Evolutionary conservation across 148 eudicot species (phyloP), one percentile per base, ranked within the genome.

Genomic region (Tetragonia tetragonoides): DNA sequence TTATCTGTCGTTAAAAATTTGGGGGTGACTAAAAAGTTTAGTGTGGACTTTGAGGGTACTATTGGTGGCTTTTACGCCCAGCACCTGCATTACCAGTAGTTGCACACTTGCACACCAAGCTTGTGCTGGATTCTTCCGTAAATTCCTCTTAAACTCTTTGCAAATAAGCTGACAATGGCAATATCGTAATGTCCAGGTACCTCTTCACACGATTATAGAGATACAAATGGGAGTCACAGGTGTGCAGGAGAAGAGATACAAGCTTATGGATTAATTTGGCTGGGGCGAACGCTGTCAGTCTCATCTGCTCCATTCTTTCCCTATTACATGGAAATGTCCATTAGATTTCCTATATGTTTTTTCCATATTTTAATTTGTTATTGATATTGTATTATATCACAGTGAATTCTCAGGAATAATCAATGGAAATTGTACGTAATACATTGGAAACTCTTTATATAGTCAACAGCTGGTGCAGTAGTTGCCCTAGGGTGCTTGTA

Each of bases 151-250:
- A 4, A 42, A 7, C 44, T 17, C 46, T 9, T 44, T n/a, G 3
- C 51, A 49, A 46, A 24, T 70, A 17, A 10, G 8, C 24, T 73
- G 66, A 71, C 77, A 75, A 79, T 34, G 70, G 23, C 12, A 7
- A 44, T 62, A 34, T 2, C 38, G 28, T 57, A 34, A 75, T 81
- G 70, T 86, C 76, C 88, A 95, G 99, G 81, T 95, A 85, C 99
- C 99, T n/a, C 94, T 95, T 54, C 99, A 95, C 83, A 95, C 99
- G 65, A 95, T 93, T 56, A 93, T 95, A 81, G 99, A 95, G 89
- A 95, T 95, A 81, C 97, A 91, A 80, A 95, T 93, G 99, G 99
- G 99, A 64, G 99, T 95, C 62, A 91, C 92, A 3, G 99, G 99
- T 14, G 97, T 95, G 70, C 97, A 93, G 85, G 99, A 95, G 92